Evolutionary conservation across 1,139 yeast species (phyloP).

Genomic region (Pneumocystis murina): DNA sequence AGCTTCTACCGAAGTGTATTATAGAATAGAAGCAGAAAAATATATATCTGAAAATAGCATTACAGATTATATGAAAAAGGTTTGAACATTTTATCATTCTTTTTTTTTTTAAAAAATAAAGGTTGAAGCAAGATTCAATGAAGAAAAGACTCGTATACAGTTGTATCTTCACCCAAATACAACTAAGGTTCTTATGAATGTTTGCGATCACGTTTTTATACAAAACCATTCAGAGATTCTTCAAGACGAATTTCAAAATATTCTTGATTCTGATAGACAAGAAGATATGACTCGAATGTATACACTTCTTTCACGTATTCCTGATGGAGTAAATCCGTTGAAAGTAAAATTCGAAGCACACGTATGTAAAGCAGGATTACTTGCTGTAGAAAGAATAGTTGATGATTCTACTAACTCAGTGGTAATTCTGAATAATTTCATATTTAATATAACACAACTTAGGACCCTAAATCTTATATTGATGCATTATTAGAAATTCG

Average conservation of each 20-base stretch:
- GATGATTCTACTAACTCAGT: conserved; percentile 29
- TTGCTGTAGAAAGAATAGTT: conserved; percentile 52
- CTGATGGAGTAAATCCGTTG: conserved; percentile 59
- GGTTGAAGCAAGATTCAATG: conserved; percentile 52
- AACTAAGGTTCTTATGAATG: conserved; percentile 57
- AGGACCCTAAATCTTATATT: conserved; percentile 69
- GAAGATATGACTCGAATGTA: conserved; percentile 72
- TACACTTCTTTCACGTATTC: conserved; percentile 57
- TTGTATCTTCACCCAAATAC: conserved; percentile 79
- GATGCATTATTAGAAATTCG: conserved; percentile 62
- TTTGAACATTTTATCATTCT: conserved; percentile 22
- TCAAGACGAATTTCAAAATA: conserved; percentile 57
- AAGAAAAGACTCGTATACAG: conserved; percentile 66
- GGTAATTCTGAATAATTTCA: conserved; percentile 15
- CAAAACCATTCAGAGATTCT: conserved; percentile 63
- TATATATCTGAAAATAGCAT: conserved; percentile 64
- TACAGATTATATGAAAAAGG: conserved; percentile 79
- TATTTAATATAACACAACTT: conserved; percentile 17
- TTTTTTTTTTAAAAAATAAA: not conserved
- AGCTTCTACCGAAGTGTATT: conserved; percentile 58
- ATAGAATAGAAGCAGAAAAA: conserved; percentile 50
- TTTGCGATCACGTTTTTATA: conserved; percentile 62
- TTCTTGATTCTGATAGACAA: conserved; percentile 63
- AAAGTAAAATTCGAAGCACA: conserved; percentile 60
- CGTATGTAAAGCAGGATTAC: conserved; percentile 57